phyloP scores from a whole-genome alignment of 192 early-diverging fungal species.

The Coemansia pectinata region DNA sequence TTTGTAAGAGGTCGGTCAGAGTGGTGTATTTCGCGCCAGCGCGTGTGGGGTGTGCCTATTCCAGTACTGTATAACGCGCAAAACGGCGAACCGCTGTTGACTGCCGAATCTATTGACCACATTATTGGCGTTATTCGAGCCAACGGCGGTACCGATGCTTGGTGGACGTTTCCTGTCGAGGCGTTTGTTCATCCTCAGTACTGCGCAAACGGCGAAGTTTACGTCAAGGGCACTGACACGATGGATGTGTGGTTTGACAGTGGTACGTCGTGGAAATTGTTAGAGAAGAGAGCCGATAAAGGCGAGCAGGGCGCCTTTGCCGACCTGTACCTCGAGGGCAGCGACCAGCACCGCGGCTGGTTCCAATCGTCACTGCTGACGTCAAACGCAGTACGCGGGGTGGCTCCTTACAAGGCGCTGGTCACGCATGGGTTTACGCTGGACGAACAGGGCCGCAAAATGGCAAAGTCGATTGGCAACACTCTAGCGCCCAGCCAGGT shows the following conservation, averaged over 20 bases:
- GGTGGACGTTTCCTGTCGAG: conserved; percentile 71
- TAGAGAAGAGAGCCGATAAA: conserved; percentile 51
- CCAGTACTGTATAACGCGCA: conserved; percentile 69
- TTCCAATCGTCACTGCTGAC: conserved; percentile 82
- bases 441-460: conserved; percentile 77
- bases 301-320: conserved; percentile 48
- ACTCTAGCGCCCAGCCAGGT: conserved; percentile 65
- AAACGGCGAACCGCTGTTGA: conserved; percentile 66
- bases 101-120: conserved; percentile 63
- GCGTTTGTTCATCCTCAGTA: conserved; percentile 65
- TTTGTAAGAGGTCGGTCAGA: conserved; percentile 71
- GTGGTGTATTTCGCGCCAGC: conserved; percentile 85
- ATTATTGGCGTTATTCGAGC: conserved; percentile 62
- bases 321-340: conserved; percentile 76
- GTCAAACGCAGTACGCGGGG: conserved; percentile 65
- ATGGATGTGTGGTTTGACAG: conserved; percentile 92
- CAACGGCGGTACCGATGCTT: conserved; percentile 63
- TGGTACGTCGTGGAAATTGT: conserved; percentile 73
- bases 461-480: conserved; percentile 85
- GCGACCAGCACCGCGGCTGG: conserved; percentile 85
- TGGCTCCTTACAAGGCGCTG: conserved; percentile 67
- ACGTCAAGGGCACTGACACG: conserved; percentile 68
- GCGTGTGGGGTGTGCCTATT: conserved; percentile 82
- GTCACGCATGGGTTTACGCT: conserved; percentile 83
- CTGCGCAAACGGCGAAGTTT: conserved; percentile 57